These are phyloP conservation scores for Cryptococcus floricola DNA, from an alignment of 1,284 basidiomycete species.

Conservation along the genomic window DNA sequence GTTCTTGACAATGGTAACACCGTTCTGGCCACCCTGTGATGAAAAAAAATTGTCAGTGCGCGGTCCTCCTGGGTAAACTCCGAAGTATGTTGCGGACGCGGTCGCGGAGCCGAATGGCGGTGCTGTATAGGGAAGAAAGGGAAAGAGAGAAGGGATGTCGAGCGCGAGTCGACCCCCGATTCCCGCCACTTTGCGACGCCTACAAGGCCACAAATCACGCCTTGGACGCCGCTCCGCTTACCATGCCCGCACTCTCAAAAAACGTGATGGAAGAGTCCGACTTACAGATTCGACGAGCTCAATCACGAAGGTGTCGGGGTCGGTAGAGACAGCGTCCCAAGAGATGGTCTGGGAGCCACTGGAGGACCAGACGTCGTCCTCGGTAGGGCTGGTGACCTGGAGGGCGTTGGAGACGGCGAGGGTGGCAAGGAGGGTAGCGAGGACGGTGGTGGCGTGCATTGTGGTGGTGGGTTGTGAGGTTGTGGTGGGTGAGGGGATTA, in stretches of 20 bases:
- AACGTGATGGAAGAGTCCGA: constrained; percentile 2
- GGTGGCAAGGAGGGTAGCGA: constrained; percentile 37
- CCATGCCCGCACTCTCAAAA: not conserved
- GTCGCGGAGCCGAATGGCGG: not conserved
- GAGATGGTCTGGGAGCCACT: constrained; percentile 55
- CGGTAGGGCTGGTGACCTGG: constrained; percentile 57
- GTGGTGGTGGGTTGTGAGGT: constrained; percentile 1
- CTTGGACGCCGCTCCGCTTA: not conserved
- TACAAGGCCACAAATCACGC: too few relatives aligned
- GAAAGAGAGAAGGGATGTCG: not conserved
- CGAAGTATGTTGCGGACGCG: not conserved
- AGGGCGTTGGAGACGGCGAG: constrained; percentile 58
- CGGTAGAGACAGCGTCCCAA: constrained; percentile 65
- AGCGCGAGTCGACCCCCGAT: not conserved
- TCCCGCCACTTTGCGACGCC: not conserved
- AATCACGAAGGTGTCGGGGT: constrained; percentile 63
- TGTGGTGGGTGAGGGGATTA: not conserved
- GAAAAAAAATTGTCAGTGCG: not conserved
- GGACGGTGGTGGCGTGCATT: constrained; percentile 12
- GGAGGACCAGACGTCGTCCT: constrained; percentile 56
- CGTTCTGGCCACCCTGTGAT: too few relatives aligned
- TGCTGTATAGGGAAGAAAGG: too few relatives aligned
- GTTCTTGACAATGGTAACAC: constrained; percentile 33
- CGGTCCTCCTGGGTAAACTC: not conserved
- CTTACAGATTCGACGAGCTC: constrained; percentile 63